Base-by-base conservation (phyloP, 2,329 filamentous ascomycete species). In the Daldinia sp. region DNA sequence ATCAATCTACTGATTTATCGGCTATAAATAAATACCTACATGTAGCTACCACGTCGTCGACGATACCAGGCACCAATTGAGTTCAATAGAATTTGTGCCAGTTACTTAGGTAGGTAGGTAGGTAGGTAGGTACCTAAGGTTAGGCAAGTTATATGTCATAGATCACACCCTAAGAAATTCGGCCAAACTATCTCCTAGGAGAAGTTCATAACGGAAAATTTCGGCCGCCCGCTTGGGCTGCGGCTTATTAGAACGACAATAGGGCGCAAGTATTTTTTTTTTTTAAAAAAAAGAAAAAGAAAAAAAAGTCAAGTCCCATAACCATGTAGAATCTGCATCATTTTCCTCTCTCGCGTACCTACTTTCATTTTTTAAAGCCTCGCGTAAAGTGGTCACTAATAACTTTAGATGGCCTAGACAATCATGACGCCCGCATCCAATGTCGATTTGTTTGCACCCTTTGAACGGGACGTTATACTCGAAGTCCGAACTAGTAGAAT, bases 401-500 rank as follows among this genome's bases (percentile, higher is more conserved):
- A n/a, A n/a, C n/a, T n/a, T n/a, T n/a, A n/a, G n/a, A n/a, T 27
- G 19, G 19, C 32, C 49, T 45, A 58, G 60, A 49, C 62, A 55
- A 53, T 21, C 30, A 74, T 74, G 71, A 60, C 65, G 5, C 68
- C 68, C 23, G 64, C 65, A 19, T 68, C 67, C 29, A 67, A 72
- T 15, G 61, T 78, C n/a, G 77, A 82, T 66, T 75, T 82, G 39
- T 70, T 71, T 43, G 76, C 78, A 27, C 78, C 81, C 3, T 79
- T 82, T 25, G 77, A 77, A 41, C 75, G 71, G 21, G 85, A 87
- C 60, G 80, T 74, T 2, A 76, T 90, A 10, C 73, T 85, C 19
- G 83, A 89, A 70, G 75, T 90, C 11, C 83, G 87, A 27, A 82
- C 82, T 0, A 84, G 84, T 21, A 82, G 78, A 63, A 83, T 88